Evolutionary conservation across 495 filamentous ascomycete species (phyloP).

Genomic region (Hyaloscypha hepaticicola): DNA sequence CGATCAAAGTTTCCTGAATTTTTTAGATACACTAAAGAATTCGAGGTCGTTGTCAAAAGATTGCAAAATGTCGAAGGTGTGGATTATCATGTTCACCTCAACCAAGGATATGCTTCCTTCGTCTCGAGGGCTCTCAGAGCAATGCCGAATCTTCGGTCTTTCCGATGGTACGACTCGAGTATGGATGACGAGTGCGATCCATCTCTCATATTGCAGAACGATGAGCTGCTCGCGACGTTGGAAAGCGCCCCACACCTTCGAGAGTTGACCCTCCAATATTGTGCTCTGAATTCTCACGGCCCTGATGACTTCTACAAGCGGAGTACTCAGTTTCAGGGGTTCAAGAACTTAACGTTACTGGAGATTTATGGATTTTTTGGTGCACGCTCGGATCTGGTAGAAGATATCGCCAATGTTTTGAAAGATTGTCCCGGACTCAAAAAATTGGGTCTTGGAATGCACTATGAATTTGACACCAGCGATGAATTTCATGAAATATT

Average conservation of each 20-base stretch:
- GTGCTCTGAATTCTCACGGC: not conserved
- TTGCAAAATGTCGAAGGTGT: not conserved
- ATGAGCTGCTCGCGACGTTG: not conserved
- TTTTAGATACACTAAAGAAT: not conserved
- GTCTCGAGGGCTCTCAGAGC: constrained; percentile 1
- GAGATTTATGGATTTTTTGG: constrained; percentile 14
- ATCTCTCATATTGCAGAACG: constrained; percentile 2
- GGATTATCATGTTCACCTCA: constrained; percentile 1
- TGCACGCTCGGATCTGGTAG: not conserved
- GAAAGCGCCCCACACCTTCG: not conserved
- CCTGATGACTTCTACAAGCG: not conserved
- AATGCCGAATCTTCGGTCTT: constrained; percentile 15
- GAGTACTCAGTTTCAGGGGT: constrained; percentile 8
- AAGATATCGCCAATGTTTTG: not conserved
- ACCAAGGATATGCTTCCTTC: not conserved
- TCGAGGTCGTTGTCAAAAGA: not conserved
- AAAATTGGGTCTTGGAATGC: constrained; percentile 9
- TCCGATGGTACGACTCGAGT: constrained; percentile 13
- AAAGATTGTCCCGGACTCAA: constrained; percentile 3
- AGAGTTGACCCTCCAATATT: not conserved
- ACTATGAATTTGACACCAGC: not conserved
- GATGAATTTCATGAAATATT: not conserved
- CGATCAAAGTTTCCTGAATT: not conserved
- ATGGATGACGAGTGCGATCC: not conserved
- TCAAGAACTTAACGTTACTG: constrained; percentile 14